Evolutionary conservation across 2,329 filamentous ascomycete species (phyloP).

Genomic region (Neonectria coccinea): DNA sequence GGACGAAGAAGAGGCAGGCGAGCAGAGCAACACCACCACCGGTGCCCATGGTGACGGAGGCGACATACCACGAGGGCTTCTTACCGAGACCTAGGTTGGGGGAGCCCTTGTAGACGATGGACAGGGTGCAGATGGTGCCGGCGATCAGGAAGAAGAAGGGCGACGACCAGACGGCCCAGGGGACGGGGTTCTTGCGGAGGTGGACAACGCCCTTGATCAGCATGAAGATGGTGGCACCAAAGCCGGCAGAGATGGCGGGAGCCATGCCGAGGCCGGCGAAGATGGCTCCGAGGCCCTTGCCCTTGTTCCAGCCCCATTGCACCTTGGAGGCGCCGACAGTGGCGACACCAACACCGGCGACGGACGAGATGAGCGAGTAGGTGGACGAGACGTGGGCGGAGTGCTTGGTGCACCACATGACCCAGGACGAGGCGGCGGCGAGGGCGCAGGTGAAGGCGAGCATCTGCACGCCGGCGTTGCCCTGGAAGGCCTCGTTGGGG

Average conservation of each 20-base stretch:
- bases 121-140: slow-evolving; percentile 78
- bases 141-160: slow-evolving; percentile 84
- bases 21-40: slow-evolving; percentile 70
- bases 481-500: slow-evolving; percentile 67
- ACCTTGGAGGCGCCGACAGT: slow-evolving; percentile 71
- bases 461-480: slow-evolving; percentile 75
- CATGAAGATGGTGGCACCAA: slow-evolving; percentile 75
- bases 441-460: slow-evolving; percentile 74
- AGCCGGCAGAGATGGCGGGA: slow-evolving; percentile 73
- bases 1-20: slow-evolving; percentile 78
- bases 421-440: slow-evolving; percentile 76
- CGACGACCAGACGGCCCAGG: slow-evolving; percentile 78
- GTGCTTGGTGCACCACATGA: slow-evolving; percentile 83
- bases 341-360: slow-evolving; percentile 77
- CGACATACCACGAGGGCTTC: slow-evolving; percentile 76
- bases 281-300: slow-evolving; percentile 76
- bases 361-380: slow-evolving; percentile 76
- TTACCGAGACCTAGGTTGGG: slow-evolving; percentile 54
- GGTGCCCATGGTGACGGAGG: slow-evolving; percentile 72
- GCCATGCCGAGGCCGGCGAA: slow-evolving; percentile 78
- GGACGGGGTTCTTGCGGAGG: slow-evolving; percentile 76
- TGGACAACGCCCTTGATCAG: slow-evolving; percentile 76
- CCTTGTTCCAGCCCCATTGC: slow-evolving; percentile 76
- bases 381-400: slow-evolving; percentile 80
- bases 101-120: slow-evolving; percentile 85